Base-by-base conservation (phyloP, 139 green algal species). In the Bryopsis sp. region DNA sequence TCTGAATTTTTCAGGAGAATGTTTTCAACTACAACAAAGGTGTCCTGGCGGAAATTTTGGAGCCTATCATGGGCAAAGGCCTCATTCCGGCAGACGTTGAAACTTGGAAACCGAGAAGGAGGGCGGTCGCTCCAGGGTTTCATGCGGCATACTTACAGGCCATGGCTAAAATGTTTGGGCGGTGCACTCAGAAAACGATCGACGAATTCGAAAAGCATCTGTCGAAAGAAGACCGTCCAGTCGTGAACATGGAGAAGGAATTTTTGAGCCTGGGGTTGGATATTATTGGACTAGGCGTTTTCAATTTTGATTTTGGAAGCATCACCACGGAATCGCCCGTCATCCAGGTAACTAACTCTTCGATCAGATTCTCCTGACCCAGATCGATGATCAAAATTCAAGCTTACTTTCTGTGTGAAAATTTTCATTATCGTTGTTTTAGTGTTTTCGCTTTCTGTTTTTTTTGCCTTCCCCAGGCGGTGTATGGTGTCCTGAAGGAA, bases 11-110 rank as follows among this genome's bases (percentile, higher is more conserved):
- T 63, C 76, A 90, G 81, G 92, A 97, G 59, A 97, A 97, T 50
- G 79, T 87, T 0, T 80, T 88, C 47, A 94, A 93, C 79, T 97
- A 96, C 47, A 89, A 97, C 73, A 97, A 99, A 82, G 94, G 94
- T 19, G 88, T 99, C 37, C 82, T 99, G 73, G 92, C 94, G 15
- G 94, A 99, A 74, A 98, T 99, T 58, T 82, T 99, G 47, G 91
- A 99, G 83, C 93, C 94, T 58, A 98, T 99, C 86, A 99, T 99
- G 94, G 94, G 94, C 57, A 98, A 98, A 73, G 94, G 94, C 2
- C 86, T 99, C 47, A 98, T 98, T 73, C 94, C 94, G 90, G 82
- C 82, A 33, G 82, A 85, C 72, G 64, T 88, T 58, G 82, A 88
- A 54, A 88, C 82, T 8, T 88, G 82, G 82, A 78, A 78, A 47